Evolutionary conservation across 768 basidiomycete genomes (phyloP).

Genomic region (Mycena olivaceomarginata): DNA sequence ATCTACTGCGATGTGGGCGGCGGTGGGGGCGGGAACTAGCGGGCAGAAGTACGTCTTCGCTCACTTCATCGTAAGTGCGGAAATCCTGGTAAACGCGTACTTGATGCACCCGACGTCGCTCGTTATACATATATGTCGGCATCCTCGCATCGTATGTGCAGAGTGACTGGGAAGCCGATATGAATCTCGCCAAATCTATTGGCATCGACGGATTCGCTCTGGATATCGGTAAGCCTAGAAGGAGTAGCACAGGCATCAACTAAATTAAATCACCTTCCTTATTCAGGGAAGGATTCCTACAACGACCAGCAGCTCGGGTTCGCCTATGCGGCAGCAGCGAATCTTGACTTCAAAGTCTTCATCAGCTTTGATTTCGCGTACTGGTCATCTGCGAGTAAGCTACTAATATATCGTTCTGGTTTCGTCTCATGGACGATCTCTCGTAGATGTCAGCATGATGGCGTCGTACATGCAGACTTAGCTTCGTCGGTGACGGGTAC

Average conservation of each 20-base stretch:
- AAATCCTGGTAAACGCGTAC: too few relatives aligned
- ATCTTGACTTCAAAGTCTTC: conserved; percentile 1
- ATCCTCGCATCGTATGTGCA: too few relatives aligned
- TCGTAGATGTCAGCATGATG: neutral
- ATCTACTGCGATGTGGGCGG: neutral
- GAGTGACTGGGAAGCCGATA: neutral
- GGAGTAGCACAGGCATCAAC: neutral
- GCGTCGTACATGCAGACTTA: conserved; percentile 8
- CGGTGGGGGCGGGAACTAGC: neutral
- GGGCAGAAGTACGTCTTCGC: too few relatives aligned
- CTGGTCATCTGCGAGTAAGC: neutral
- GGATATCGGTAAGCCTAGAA: neutral
- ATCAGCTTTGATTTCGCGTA: conserved; percentile 11
- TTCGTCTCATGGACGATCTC: neutral
- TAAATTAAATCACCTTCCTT: neutral
- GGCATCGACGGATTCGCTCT: neutral
- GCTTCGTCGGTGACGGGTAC: neutral
- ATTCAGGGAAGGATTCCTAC: neutral
- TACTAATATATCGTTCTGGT: neutral
- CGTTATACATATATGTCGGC: too few relatives aligned
- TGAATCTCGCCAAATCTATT: neutral
- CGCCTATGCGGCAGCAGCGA: neutral
- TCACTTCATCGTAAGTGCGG: too few relatives aligned
- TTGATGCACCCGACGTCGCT: too few relatives aligned
- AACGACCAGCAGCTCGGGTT: conserved; percentile 1